Evolutionary conservation across 2,329 filamentous ascomycete species (phyloP), one percentile per base, ranked within the genome.

Genomic region (Knufia fluminis): DNA sequence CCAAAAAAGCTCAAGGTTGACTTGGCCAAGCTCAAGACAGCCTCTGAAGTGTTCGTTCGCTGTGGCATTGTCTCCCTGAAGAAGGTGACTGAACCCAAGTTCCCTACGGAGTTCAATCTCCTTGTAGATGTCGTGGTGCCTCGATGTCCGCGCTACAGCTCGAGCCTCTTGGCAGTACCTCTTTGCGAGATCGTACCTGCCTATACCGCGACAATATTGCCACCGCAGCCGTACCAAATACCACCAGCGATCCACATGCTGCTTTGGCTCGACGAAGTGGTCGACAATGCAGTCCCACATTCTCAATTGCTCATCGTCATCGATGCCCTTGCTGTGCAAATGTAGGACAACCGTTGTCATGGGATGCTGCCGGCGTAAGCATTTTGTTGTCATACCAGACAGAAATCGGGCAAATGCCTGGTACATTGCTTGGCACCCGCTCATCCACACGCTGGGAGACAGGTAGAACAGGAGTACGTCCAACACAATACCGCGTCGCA

Each of bases 221-320:
- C 26, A 38, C 9, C 44, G 44, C 20, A n/a, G 16, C 20, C 36
- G 26, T 7, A 31, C 31, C 44, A 38, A 35, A n/a, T 38, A 16
- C 44, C 44, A 47, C 44, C 44, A 47, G n/a, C n/a, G n/a, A n/a
- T n/a, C n/a, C n/a, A n/a, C n/a, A n/a, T n/a, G n/a, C n/a, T n/a
- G n/a, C n/a, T n/a, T n/a, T n/a, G n/a, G n/a, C n/a, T n/a, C n/a
- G n/a, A n/a, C n/a, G n/a, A n/a, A n/a, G n/a, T n/a, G n/a, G n/a
- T 40, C 20, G 9, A 48, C 20, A 23, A 38, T 38, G 26, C 46
- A 48, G 9, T 35, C 35, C 46, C 46, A 48, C 23, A 48, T 48
- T 19, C 14, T 19, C n/a, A 48, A 7, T 16, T 40, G 46, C 23
- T 17, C 46, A 31, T 48, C 20, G 4, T 26, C 17, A 39, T 8